Base-by-base conservation (phyloP, 2,329 filamentous ascomycete genomes). In the Rutstroemia sp. region DNA sequence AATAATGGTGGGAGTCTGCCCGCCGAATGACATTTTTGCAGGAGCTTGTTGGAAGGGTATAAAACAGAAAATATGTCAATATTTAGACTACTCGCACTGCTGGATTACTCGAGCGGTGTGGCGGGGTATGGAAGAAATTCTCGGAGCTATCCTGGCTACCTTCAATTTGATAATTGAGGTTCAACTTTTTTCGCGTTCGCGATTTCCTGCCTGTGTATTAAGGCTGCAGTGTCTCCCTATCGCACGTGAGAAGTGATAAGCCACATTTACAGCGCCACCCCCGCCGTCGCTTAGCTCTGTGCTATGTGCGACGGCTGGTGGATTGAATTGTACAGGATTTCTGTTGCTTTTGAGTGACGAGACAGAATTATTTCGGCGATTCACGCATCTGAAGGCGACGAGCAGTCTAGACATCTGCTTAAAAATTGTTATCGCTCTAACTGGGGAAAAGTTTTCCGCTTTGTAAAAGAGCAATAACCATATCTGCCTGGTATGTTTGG, bases 1-100 rank as follows among this genome's bases (percentile, higher is more conserved):
- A 75, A 97, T 90, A 73, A 96, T 96, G 68, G 92, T 96, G 73
- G 92, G 92, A 72, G 92, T 94, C 76, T 96, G 92, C 72, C 92
- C 92, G 77, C 90, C 90, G 78, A 96, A 96, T 73, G 92, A 95
- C 92, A 96, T 96, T 27, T 51, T 65, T 55, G 56, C 53, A 45
- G 56, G 16, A 47, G 30, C 27, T 16, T 44, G 17, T 27, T 21
- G 39, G 39, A 42, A 44, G 50, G 46, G 14, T 51, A 55, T 6
- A 44, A 44, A 51, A 34, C 38, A 34, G 30, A 34, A 34, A 34
- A 34, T 14, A 34, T 34, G 30, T 34, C 30, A 34, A 12, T 21
- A 55, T n/a, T 25, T 7, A 51, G 19, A 14, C 30, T 34, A 36
- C 19, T 45, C 16, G 27, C 21, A 51, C 38, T 34, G n/a, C 16